Evolutionary conservation across 768 basidiomycete species (phyloP), one percentile per base, ranked within the genome.

Genomic region (Podaxis mareebaensis): DNA sequence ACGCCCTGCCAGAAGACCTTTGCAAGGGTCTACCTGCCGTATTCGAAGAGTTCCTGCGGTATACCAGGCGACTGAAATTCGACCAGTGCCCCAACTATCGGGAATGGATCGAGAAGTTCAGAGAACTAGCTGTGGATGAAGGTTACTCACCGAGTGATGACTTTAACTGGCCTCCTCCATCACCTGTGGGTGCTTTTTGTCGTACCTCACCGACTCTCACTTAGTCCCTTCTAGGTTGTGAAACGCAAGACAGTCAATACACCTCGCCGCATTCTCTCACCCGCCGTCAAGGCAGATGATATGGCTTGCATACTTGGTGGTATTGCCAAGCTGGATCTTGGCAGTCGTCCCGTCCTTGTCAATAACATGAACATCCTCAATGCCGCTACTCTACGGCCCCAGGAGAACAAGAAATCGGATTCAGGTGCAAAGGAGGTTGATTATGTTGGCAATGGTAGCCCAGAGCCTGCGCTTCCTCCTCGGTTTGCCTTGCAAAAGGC

Each of bases 41-140:
- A 67, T 92, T 92, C 63, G 91, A 92, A 73, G 90, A 91, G 55
- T 91, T 92, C 65, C 75, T 93, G 58, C 76, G 84, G 58, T 92
- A 91, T 71, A 90, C 87, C 68, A 79, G 91, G 53, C 80, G 83
- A 72, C 76, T 92, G 72, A 81, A 82, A 52, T 93, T 91, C 70
- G 76, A 79, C n/a, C 87, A 90, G 54, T 75, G 78, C 46, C 91
- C 91, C 8, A 85, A 92, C 69, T 93, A 93, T 64, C 77, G 72
- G 1, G 71, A 71, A 10, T 93, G 91, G 91, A 78, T 81, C 26
- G 76, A 82, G n/a, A 83, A 83, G 65, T 92, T 93, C 71, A 74
- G 80, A 52, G 80, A 81, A 49, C 81, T 92, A n/a, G 87, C 86
- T 1, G 68, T 76, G 15, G 83, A 87, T 15, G 74, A 80, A 46